A percentile compares a stretch with the other conserved stretches of the same genome.
Conservation (phyloP, 179 eudicot species). For the Amaranthus tricolor region DNA sequence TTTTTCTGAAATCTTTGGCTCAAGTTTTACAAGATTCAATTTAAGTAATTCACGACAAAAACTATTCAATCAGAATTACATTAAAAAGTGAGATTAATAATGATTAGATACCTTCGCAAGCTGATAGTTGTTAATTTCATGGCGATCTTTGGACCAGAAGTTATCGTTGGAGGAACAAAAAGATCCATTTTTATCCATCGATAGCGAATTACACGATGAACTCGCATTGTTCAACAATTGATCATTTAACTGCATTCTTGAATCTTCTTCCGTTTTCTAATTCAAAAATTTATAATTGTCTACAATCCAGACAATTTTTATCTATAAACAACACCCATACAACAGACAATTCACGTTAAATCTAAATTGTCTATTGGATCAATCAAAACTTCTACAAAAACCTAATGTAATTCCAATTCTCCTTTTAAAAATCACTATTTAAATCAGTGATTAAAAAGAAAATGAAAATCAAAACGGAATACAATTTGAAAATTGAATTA, state of each 20-base stretch:
- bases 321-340: slow-evolving; percentile 27
- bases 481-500: slow-evolving; percentile 9
- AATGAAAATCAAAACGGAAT: neutral
- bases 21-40: too few relatives aligned
- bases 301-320: slow-evolving; percentile 15
- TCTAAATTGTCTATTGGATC: neutral
- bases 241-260: slow-evolving; percentile 58
- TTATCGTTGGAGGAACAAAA: slow-evolving; percentile 50
- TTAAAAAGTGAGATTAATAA: too few relatives aligned
- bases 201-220: slow-evolving; percentile 36
- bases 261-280: slow-evolving; percentile 38
- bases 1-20: too few relatives aligned
- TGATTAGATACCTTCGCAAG: slow-evolving; percentile 72
- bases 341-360: slow-evolving; percentile 11
- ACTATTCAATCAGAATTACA: too few relatives aligned
- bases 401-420: slow-evolving; percentile 8
- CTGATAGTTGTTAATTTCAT: slow-evolving; percentile 71
- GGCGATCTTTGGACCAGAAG: slow-evolving; percentile 87
- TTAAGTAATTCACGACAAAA: too few relatives aligned
- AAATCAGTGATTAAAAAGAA: neutral
- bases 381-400: neutral
- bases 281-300: slow-evolving; percentile 9
- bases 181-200: slow-evolving; percentile 54
- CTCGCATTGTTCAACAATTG: slow-evolving; percentile 36
- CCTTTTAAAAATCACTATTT: neutral